Conservation (phyloP, 208 protist species). For the Jaenimonas drosophilae region DNA sequence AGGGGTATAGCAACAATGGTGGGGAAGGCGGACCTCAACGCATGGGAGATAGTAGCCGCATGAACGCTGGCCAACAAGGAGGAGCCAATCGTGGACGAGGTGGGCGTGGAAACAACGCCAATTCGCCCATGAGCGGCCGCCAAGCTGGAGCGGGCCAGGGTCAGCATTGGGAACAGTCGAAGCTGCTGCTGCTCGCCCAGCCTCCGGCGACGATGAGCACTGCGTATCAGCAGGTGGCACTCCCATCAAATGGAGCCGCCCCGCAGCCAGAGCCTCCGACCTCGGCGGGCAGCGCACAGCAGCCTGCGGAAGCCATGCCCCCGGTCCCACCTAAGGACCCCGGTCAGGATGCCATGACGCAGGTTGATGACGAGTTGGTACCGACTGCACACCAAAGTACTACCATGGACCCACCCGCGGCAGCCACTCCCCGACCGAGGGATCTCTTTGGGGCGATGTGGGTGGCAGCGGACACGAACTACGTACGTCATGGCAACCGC, state of each 20-base stretch:
- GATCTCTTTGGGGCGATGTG: conserved; percentile 77
- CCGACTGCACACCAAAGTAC: neutral
- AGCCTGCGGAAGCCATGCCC: no score
- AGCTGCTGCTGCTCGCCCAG: conserved; percentile 13
- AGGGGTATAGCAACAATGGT: no score
- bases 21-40: no score
- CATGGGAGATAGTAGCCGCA: no score
- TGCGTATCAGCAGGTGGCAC: neutral
- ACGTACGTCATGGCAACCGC: conserved; percentile 27
- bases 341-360: neutral
- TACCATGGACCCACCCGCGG: neutral
- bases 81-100: neutral
- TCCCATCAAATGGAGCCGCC: neutral
- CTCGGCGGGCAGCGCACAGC: neutral
- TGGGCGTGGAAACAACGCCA: neutral
- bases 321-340: neutral
- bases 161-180: conserved; percentile 6
- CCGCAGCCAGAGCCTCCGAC: neutral
- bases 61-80: no score
- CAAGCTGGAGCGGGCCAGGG: neutral
- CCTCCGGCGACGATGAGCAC: conserved; percentile 4
- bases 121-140: neutral
- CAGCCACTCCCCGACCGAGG: conserved; percentile 7
- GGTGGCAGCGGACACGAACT: conserved; percentile 32
- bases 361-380: neutral